Evolutionary conservation across 192 early-diverging fungal genomes (phyloP).

Genomic region (Phlyctochytrium bullatum): DNA sequence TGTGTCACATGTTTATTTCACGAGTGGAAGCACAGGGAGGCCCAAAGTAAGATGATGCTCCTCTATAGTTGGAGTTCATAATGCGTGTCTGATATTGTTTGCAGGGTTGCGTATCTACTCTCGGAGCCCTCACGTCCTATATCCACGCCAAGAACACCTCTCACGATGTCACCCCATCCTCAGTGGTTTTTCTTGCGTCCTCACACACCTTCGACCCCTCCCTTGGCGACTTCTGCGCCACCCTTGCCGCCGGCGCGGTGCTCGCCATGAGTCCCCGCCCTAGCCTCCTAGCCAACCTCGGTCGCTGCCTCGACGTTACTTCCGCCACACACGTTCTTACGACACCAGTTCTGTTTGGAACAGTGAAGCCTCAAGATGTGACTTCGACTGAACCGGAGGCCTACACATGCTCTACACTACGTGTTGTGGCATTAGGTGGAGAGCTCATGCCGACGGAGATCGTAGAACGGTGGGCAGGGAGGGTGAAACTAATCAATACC

Average conservation of each 20-base stretch:
- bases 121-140: conserved; percentile 26
- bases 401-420: conserved; percentile 13
- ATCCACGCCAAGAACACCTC: conserved; percentile 21
- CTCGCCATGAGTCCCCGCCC: conserved; percentile 20
- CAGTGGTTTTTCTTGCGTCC: conserved; percentile 32
- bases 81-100: background rate
- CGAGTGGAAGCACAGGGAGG: conserved; percentile 34
- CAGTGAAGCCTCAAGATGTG: conserved; percentile 17
- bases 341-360: conserved; percentile 34
- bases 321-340: conserved; percentile 29
- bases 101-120: conserved; percentile 31
- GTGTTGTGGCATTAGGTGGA: conserved; percentile 36
- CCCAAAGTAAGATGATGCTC: conserved; percentile 23
- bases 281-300: conserved; percentile 10
- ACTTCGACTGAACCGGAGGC: conserved; percentile 8
- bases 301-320: conserved; percentile 12
- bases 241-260: conserved; percentile 25
- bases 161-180: conserved; percentile 8
- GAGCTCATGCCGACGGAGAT: conserved; percentile 28
- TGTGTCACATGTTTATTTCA: conserved; percentile 36
- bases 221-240: conserved; percentile 27
- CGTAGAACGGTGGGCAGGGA: conserved; percentile 18
- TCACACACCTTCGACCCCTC: conserved; percentile 38
- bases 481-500: conserved; percentile 33
- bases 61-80: background rate